Conservation (phyloP, 768 basidiomycete genomes). For the Peribolospora baueri region DNA sequence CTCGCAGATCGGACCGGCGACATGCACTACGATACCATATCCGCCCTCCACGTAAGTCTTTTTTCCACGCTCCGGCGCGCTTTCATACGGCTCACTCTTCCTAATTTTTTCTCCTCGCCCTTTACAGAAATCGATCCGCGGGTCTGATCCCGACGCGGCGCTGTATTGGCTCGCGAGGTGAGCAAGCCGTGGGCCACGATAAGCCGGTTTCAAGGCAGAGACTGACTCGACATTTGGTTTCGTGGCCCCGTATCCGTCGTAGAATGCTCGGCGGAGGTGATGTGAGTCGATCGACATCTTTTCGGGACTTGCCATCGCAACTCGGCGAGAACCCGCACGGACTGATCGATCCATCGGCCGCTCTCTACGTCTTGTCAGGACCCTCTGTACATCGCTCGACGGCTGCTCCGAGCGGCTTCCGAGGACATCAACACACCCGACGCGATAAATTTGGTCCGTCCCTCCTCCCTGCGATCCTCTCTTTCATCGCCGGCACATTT, state of each 20-base stretch:
- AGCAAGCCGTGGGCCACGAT: too few relatives aligned
- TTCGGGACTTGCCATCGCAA: slow-evolving; percentile 20
- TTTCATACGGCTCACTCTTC: background rate
- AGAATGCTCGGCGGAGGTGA: background rate
- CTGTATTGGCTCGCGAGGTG: slow-evolving; percentile 53
- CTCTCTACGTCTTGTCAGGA: slow-evolving; percentile 58
- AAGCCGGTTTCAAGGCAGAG: too few relatives aligned
- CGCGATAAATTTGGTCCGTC: too few relatives aligned
- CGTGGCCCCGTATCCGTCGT: background rate
- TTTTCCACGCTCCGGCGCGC: background rate
- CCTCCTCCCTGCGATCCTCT: too few relatives aligned
- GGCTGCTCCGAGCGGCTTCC: slow-evolving; percentile 55
- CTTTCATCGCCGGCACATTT: too few relatives aligned
- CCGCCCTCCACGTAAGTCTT: background rate
- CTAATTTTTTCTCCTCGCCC: slow-evolving; percentile 40
- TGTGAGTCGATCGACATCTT: background rate
- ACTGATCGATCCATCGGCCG: too few relatives aligned
- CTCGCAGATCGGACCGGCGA: slow-evolving; percentile 52
- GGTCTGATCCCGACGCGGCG: slow-evolving; percentile 49
- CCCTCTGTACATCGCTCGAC: slow-evolving; percentile 46
- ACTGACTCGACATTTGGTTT: background rate
- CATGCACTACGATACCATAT: slow-evolving; percentile 18
- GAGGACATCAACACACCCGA: slow-evolving; percentile 34
- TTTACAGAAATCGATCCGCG: slow-evolving; percentile 59
- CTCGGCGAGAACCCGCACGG: too few relatives aligned